Conservation (phyloP, 495 filamentous ascomycete species). For the Alectoria sarmentosa region DNA sequence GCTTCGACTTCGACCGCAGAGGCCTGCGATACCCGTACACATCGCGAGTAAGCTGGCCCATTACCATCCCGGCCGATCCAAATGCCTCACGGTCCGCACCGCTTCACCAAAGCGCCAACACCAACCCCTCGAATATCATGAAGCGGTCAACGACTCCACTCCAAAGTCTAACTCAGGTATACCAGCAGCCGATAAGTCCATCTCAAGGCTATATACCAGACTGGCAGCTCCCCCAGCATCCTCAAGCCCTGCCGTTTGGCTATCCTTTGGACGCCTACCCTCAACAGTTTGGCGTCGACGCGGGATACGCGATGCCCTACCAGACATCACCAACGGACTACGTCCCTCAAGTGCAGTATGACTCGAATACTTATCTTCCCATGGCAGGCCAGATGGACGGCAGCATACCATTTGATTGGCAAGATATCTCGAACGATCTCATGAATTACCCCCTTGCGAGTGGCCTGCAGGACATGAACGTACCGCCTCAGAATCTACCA, state of each 20-base stretch:
- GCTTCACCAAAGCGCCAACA: slow-evolving; percentile 20
- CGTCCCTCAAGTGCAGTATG: slow-evolving; percentile 58
- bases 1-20: slow-evolving; percentile 26
- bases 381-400: slow-evolving; percentile 58
- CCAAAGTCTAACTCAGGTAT: slow-evolving; percentile 20
- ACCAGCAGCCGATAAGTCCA: slow-evolving; percentile 29
- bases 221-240: slow-evolving; percentile 39
- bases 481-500: slow-evolving; percentile 32
- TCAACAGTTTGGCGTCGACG: slow-evolving; percentile 36
- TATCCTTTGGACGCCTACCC: slow-evolving; percentile 34
- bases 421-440: slow-evolving; percentile 58
- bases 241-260: slow-evolving; percentile 32
- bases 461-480: slow-evolving; percentile 35
- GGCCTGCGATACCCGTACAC: slow-evolving; percentile 21
- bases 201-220: slow-evolving; percentile 32
- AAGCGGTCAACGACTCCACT: slow-evolving; percentile 31
- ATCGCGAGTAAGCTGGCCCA: slow-evolving; percentile 25
- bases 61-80: slow-evolving; percentile 21
- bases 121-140: slow-evolving; percentile 19
- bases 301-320: slow-evolving; percentile 43
- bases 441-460: slow-evolving; percentile 44
- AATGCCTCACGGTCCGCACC: slow-evolving; percentile 21
- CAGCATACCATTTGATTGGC: slow-evolving; percentile 61
- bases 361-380: slow-evolving; percentile 56
- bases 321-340: slow-evolving; percentile 61